Percentiles rank a stretch among this genome's conserved stretches.
These are phyloP conservation scores for Pyrenopolyporus hunteri DNA, from an alignment of 495 filamentous ascomycete species.

Conservation along the genomic window DNA sequence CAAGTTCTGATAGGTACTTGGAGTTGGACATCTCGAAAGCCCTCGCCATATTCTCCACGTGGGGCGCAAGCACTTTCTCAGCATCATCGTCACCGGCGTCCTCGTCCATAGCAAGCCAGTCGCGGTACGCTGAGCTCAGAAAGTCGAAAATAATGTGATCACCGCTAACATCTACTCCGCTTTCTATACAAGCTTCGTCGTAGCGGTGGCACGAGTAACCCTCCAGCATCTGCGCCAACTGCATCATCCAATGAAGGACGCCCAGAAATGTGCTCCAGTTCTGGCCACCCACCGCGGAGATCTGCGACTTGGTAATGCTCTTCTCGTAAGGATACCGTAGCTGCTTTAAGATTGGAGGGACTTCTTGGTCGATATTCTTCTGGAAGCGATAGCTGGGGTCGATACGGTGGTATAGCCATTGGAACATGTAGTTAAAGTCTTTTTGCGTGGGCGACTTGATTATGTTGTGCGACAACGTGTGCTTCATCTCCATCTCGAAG, in stretches of 20 bases:
- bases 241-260: conserved; percentile 98
- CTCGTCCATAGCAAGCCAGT: conserved; percentile 88
- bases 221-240: conserved; percentile 89
- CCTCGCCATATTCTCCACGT: conserved; percentile 85
- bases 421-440: conserved; percentile 95
- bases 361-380: conserved; percentile 91
- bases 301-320: conserved; percentile 92
- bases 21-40: conserved; percentile 86
- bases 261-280: conserved; percentile 96
- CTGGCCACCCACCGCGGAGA: conserved; percentile 90
- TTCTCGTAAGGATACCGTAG: conserved; percentile 93
- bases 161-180: conserved; percentile 81
- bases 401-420: conserved; percentile 95
- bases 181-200: conserved; percentile 83
- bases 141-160: conserved; percentile 95
- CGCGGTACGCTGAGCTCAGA: conserved; percentile 83
- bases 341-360: conserved; percentile 87
- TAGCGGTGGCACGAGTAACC: conserved; percentile 74
- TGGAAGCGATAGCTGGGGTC: conserved; percentile 91
- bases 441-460: conserved; percentile 95
- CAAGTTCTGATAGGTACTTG: conserved; percentile 79
- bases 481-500: conserved; percentile 97
- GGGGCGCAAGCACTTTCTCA: conserved; percentile 74
- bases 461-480: conserved; percentile 83
- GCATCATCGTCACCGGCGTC: conserved; percentile 85